Base-by-base conservation (phyloP, 768 basidiomycete species). In the Lactarius tabidus region DNA sequence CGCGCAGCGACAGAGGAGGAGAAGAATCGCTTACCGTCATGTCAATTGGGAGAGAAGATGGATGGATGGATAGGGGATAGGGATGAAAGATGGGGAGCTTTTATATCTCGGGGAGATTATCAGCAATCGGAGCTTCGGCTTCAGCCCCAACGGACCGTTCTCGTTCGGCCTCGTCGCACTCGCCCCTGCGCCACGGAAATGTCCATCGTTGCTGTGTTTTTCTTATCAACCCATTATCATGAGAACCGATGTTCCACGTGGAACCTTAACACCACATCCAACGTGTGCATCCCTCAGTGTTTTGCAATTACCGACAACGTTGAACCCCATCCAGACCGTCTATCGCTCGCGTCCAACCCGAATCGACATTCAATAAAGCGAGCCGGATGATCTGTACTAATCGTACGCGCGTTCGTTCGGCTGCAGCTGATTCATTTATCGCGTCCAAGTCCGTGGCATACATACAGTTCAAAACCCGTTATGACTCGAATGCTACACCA, bases 101-200 rank as follows among this genome's bases (percentile, higher is more conserved):
- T 60, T 67, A 60, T 68, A 68, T 23, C 45, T 8, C 29, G 15
- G 14, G 5, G 20, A 35, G 56, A 51, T 62, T 62, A 59, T 68
- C 60, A 28, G 60, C 43, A 36, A 66, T 68, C 67, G 67, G 64
- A 67, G 33, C 60, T 48, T 66, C 64, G 57, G 60, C 60, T 35
- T 31, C 29, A 33, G 23, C 56, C 56, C 56, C 56, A 57, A 57
- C 56, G 35, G 56, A 57, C 56, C 36, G n/a, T 33, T 51, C 45
- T 41, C 55, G 62, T 52, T 35, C 57, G 52, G 38, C 36, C 38
- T 23, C 39, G 53, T 62, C 53, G 23, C 43, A 33, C 54, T 55
- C 54, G 28, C 29, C 54, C 26, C 54, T 31, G 54, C 54, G 54
- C 54, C 54, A 55, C 54, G 54, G 29, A 55, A 55, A 55, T 55